These are phyloP conservation scores for Suillus variegatus DNA, from an alignment of 768 basidiomycete genomes.

Conservation along the genomic window DNA sequence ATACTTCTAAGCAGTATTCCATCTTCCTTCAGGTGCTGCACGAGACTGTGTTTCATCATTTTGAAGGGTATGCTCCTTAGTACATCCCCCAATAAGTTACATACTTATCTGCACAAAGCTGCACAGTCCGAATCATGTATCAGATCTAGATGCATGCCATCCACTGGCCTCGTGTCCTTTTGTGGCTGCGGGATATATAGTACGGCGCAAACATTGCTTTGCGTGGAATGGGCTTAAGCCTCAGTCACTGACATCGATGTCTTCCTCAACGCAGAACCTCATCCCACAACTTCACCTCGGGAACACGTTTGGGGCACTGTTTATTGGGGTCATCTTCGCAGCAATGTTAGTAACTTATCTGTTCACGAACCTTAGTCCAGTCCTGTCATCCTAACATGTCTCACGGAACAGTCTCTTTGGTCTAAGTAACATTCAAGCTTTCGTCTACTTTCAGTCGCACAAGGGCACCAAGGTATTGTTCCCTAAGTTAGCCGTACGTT, in stretches of 20 bases:
- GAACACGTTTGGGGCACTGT: background rate
- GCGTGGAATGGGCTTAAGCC: background rate
- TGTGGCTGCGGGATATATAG: constrained; percentile 1
- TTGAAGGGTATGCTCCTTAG: background rate
- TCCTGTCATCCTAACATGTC: background rate
- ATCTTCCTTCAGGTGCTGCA: background rate
- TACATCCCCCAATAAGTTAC: background rate
- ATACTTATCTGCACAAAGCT: background rate
- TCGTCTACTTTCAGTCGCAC: background rate
- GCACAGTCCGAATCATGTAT: background rate
- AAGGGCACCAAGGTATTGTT: background rate
- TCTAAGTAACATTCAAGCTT: constrained; percentile 2
- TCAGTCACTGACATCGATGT: background rate
- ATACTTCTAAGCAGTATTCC: too few relatives aligned
- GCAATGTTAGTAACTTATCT: background rate
- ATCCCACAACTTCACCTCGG: background rate
- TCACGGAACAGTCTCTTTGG: constrained; percentile 4
- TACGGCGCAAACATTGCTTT: background rate
- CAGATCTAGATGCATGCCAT: background rate
- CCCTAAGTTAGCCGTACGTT: background rate
- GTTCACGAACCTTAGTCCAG: too few relatives aligned
- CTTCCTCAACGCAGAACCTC: background rate
- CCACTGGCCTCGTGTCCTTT: background rate
- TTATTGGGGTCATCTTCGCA: background rate
- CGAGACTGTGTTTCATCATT: background rate